phyloP scores from a whole-genome alignment of 148 eudicot genomes.

The Heliosperma pusillum region DNA sequence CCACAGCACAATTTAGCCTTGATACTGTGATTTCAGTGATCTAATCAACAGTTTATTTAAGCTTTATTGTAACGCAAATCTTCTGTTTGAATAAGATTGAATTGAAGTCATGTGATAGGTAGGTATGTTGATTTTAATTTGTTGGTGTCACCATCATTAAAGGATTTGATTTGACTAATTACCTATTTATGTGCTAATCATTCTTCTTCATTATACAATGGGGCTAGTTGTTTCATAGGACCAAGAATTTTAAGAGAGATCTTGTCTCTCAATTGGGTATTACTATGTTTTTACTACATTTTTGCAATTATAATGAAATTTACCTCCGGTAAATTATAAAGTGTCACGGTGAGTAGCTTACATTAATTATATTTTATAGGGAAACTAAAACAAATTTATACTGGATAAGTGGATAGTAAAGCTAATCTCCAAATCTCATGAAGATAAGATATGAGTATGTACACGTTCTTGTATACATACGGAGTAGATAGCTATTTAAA shows the following conservation, averaged over 20 bases:
- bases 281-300: background rate
- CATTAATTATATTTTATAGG: no score
- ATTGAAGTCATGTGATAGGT: slow-evolving; percentile 11
- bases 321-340: background rate
- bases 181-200: slow-evolving; percentile 9
- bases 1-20: background rate
- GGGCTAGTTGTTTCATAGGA: background rate
- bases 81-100: background rate
- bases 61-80: background rate
- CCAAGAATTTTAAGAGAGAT: background rate
- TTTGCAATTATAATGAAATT: background rate
- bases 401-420: no score
- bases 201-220: background rate
- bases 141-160: slow-evolving; percentile 12
- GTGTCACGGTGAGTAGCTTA: no score
- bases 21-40: slow-evolving; percentile 9
- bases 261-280: background rate
- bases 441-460: no score
- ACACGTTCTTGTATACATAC: no score
- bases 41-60: slow-evolving; percentile 12
- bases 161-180: slow-evolving; percentile 26
- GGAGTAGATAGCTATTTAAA: no score
- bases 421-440: no score
- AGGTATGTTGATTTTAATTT: background rate
- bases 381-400: no score